Evolutionary conservation across 768 basidiomycete genomes (phyloP).

Genomic region (Boletus subcaerulescens): DNA sequence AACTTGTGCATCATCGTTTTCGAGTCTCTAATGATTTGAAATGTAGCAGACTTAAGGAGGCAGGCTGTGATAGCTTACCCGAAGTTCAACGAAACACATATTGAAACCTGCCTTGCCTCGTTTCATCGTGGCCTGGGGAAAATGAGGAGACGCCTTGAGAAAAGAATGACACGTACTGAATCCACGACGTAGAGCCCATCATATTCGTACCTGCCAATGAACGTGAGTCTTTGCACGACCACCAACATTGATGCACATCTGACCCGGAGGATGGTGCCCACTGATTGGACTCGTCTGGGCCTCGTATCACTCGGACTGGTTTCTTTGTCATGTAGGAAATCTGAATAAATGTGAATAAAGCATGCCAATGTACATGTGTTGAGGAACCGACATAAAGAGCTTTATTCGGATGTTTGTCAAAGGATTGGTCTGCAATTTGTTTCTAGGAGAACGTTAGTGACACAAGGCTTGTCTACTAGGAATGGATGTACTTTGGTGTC

Average conservation of each 20-base stretch:
- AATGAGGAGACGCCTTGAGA: slow-evolving; percentile 1
- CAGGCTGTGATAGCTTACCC: slow-evolving; percentile 8
- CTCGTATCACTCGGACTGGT: slow-evolving; percentile 40
- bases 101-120: slow-evolving; percentile 14
- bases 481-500: slow-evolving; percentile 9
- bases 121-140: slow-evolving; percentile 12
- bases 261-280: slow-evolving; percentile 14
- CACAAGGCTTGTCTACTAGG: neutral
- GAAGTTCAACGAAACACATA: slow-evolving; percentile 30
- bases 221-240: neutral
- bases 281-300: slow-evolving; percentile 9
- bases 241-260: neutral
- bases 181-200: slow-evolving; percentile 32
- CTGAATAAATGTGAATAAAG: slow-evolving; percentile 17
- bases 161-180: slow-evolving; percentile 11
- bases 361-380: neutral
- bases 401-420: slow-evolving; percentile 20
- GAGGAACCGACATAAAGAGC: slow-evolving; percentile 15
- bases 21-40: slow-evolving; percentile 17
- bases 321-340: slow-evolving; percentile 26
- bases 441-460: slow-evolving; percentile 11
- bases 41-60: neutral
- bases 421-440: slow-evolving; percentile 23
- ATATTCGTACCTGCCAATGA: slow-evolving; percentile 26
- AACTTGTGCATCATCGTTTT: no score